Percentiles rank a stretch among this genome's conserved stretches.
Evolutionary conservation across 2,329 filamentous ascomycete genomes (phyloP).

Genomic region (Boeremia exigua): DNA sequence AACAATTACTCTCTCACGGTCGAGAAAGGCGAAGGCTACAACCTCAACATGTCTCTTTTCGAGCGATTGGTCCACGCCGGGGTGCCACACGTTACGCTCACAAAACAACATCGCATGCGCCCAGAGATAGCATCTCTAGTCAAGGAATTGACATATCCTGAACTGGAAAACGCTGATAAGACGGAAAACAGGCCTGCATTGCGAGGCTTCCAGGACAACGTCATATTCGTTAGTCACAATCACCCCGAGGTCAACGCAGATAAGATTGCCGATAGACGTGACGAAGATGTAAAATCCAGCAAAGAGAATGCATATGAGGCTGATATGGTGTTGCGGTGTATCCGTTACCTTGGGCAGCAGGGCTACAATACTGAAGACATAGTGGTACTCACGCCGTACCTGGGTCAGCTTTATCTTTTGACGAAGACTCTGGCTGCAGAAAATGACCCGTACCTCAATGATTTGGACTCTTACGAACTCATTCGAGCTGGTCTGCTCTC

Average conservation of each 20-base stretch:
- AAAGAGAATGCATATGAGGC: conserved; percentile 72
- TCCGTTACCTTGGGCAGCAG: conserved; percentile 73
- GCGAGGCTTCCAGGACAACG: conserved; percentile 63
- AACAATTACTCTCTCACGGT: conserved; percentile 66
- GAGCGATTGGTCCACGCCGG: conserved; percentile 68
- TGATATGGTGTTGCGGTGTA: conserved; percentile 67
- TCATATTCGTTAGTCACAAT: conserved; percentile 72
- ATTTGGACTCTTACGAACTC: conserved; percentile 70
- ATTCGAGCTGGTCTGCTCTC: conserved; percentile 67
- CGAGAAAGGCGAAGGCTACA: conserved; percentile 69
- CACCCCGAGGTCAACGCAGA: conserved; percentile 58
- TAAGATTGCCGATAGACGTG: conserved; percentile 56
- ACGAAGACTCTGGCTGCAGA: conserved; percentile 59
- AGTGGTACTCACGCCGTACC: conserved; percentile 74
- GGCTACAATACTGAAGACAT: conserved; percentile 70
- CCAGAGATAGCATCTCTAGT: conserved; percentile 70
- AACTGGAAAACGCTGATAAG: conserved; percentile 61
- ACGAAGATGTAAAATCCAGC: conserved; percentile 58
- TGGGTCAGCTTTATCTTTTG: conserved; percentile 70
- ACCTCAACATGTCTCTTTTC: conserved; percentile 72
- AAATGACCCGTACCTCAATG: conserved; percentile 70
- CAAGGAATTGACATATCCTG: conserved; percentile 65
- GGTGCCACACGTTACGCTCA: conserved; percentile 61
- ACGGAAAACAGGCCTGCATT: conserved; percentile 58
- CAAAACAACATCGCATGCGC: conserved; percentile 71